Percentiles rank a stretch among this genome's conserved stretches.
Conservation (phyloP, 768 basidiomycete species). For the Amanita jacksonii region DNA sequence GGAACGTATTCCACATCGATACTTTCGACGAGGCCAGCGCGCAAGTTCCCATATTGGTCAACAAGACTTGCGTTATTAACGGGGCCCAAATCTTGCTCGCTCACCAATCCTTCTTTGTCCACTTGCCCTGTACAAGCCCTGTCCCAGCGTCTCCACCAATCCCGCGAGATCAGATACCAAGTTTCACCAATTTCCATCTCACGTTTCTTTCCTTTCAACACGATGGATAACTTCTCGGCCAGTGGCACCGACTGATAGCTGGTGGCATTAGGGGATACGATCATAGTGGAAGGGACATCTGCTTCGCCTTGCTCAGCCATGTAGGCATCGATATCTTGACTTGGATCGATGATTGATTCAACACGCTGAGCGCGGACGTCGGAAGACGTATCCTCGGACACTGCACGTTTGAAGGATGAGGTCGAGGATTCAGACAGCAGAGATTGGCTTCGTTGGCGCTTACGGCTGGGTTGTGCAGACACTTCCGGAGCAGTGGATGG, state of each 20-base stretch:
- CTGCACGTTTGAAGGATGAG: slow-evolving; percentile 72
- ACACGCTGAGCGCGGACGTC: too few relatives aligned
- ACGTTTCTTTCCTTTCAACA: slow-evolving; percentile 35
- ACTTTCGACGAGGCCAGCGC: slow-evolving; percentile 40
- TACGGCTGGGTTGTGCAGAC: slow-evolving; percentile 37
- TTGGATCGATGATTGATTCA: slow-evolving; percentile 31
- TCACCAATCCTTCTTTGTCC: slow-evolving; percentile 58
- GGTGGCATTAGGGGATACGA: slow-evolving; percentile 16
- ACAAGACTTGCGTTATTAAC: slow-evolving; percentile 68
- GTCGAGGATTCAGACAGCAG: slow-evolving; percentile 65
- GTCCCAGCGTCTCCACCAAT: slow-evolving; percentile 72
- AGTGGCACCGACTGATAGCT: slow-evolving; percentile 21
- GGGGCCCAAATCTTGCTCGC: slow-evolving; percentile 57
- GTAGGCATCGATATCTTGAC: slow-evolving; percentile 57
- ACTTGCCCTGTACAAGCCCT: slow-evolving; percentile 59
- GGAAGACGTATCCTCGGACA: slow-evolving; percentile 52
- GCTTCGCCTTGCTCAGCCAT: slow-evolving; percentile 51
- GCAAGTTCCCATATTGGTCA: slow-evolving; percentile 42
- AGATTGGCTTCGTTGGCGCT: slow-evolving; percentile 67
- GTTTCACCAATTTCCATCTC: slow-evolving; percentile 57
- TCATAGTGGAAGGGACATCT: slow-evolving; percentile 21
- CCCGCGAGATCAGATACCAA: slow-evolving; percentile 67
- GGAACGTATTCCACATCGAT: slow-evolving; percentile 73
- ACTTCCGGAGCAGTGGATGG: slow-evolving; percentile 29
- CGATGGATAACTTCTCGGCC: slow-evolving; percentile 38